A percentile compares a stretch with the other conserved stretches of the same genome.
Conservation (phyloP, 1,284 basidiomycete species). For the Irpex rosettiformis region DNA sequence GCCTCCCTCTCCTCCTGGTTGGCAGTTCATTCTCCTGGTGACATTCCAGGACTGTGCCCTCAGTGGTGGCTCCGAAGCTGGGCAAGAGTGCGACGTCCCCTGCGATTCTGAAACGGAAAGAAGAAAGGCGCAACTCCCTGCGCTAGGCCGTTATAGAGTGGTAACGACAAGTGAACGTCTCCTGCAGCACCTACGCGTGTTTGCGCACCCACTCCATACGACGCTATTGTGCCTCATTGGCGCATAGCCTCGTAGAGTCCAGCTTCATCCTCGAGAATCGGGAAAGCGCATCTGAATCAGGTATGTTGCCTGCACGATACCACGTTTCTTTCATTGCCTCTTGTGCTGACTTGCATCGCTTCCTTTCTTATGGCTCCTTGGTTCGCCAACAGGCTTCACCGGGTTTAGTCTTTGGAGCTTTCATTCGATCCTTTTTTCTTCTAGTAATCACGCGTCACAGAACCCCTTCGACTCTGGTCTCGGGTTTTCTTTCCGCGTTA, state of each 20-base stretch:
- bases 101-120: neutral
- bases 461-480: neutral
- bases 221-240: neutral
- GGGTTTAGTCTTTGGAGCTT: slow-evolving; percentile 12
- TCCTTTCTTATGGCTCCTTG: slow-evolving; percentile 1
- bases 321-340: neutral
- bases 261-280: neutral
- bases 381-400: neutral
- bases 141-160: neutral
- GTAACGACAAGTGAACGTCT: neutral
- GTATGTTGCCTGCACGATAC: neutral
- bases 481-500: neutral
- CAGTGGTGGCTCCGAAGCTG: neutral
- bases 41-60: neutral
- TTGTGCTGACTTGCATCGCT: neutral
- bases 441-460: neutral
- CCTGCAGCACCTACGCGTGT: neutral
- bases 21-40: neutral
- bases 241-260: neutral
- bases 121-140: neutral
- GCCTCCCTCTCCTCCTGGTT: neutral
- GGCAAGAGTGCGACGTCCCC: neutral
- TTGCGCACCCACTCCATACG: neutral
- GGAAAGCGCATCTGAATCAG: too few species aligned
- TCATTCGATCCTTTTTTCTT: neutral